Base-by-base conservation (phyloP, 345 rosid species). In the Syzygium grande region DNA sequence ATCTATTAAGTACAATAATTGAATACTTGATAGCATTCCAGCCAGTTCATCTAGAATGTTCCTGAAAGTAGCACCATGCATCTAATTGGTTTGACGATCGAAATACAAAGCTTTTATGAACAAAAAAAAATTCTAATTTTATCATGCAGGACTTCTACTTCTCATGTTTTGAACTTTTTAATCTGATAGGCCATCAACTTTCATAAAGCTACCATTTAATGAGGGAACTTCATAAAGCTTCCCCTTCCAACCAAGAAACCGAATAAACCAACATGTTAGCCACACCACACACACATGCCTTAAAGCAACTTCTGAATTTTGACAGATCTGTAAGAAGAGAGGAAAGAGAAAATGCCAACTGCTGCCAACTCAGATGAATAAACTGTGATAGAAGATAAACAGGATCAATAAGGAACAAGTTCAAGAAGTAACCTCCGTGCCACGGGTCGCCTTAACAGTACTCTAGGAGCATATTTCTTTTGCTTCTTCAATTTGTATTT, bases 381-480 rank as follows among this genome's bases (percentile, higher is more conserved):
- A 73, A 73, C 27, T 73, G 49, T 8, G 7, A 73, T 38, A 73
- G 83, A 73, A 38, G 83, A 52, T 84, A 52, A 84, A 55, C 86
- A 52, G 53, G 27, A 84, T 25, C 59, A 52, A 43, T 0, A 54
- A 34, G 46, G 7, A 53, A 52, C 14, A 2, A 63, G 46, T 19
- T 30, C 34, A 68, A 55, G 41, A 58, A 77, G 16, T 86, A 87
- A 95, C 99, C 97, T 95, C 90, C 97, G 88, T 61, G 97, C 88
- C 92, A 92, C 92, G 54, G 99, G 99, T 29, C 98, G 93, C 91
- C 99, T 91, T 29, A 96, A 86, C 91, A 96, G 96, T 68, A 98
- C 90, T 93, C 88, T 94, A 65, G 99, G 99, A 7, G 99, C 98
- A 93, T 98, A 98, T 80, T 98, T 96, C 93, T 98, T 98, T 92